Conservation (phyloP, 148 eudicot genomes). For the Vaccinium macrocarpon region DNA sequence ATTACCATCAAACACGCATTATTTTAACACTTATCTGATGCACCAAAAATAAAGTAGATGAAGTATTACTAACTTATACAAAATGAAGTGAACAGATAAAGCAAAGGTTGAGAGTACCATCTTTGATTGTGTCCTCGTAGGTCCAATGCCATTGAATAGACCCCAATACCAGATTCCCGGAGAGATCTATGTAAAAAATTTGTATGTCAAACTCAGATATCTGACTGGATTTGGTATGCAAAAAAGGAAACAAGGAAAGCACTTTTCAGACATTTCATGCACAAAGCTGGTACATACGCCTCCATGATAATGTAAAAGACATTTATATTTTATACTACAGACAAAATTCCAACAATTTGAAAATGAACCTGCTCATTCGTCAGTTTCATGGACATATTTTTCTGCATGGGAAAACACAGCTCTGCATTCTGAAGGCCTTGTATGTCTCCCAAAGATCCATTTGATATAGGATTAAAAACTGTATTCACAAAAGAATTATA, state of each 20-base stretch:
- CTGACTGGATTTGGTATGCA: slow-evolving; percentile 9
- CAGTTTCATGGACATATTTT: slow-evolving; percentile 43
- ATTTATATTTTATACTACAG: not conserved
- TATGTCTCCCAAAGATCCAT: slow-evolving; percentile 51
- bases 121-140: slow-evolving; percentile 75
- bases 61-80: not conserved
- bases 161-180: slow-evolving; percentile 91
- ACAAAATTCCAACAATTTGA: slow-evolving; percentile 1
- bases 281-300: not conserved
- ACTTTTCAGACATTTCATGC: not conserved
- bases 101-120: slow-evolving; percentile 50
- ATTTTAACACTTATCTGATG: not conserved
- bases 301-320: not conserved
- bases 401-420: slow-evolving; percentile 79
- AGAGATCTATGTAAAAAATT: slow-evolving; percentile 56
- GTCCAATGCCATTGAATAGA: slow-evolving; percentile 88
- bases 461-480: slow-evolving; percentile 56
- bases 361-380: slow-evolving; percentile 77
- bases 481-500: slow-evolving; percentile 19
- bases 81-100: not conserved
- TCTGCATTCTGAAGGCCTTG: slow-evolving; percentile 52
- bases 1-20: not conserved
- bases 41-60: not conserved
- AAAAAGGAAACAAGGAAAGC: slow-evolving; percentile 1
- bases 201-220: slow-evolving; percentile 18